phyloP scores from a whole-genome alignment of 2,329 filamentous ascomycete species.

The Leptographium radiaticola region DNA sequence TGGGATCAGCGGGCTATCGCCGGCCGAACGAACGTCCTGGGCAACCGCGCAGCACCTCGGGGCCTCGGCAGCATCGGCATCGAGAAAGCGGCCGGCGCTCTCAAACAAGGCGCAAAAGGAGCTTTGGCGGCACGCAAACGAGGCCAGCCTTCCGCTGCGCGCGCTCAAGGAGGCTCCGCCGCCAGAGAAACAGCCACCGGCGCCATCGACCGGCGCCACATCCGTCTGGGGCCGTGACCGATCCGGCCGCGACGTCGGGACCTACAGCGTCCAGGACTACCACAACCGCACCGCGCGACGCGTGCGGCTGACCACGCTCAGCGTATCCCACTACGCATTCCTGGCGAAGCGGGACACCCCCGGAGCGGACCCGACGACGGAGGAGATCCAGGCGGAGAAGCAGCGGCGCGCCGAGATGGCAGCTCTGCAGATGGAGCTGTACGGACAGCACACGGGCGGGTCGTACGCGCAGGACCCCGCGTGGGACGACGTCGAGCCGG shows the following conservation, averaged over 20 bases:
- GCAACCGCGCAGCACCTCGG: slow-evolving; percentile 32
- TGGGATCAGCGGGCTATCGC: slow-evolving; percentile 30
- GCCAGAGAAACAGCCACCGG: background rate
- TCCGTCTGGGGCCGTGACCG: slow-evolving; percentile 37
- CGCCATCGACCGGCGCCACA: slow-evolving; percentile 8
- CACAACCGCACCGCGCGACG: slow-evolving; percentile 28
- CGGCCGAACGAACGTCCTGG: slow-evolving; percentile 36
- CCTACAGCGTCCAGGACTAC: slow-evolving; percentile 33
- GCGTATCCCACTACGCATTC: slow-evolving; percentile 32
- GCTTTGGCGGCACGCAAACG: slow-evolving; percentile 43
- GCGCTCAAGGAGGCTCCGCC: slow-evolving; percentile 16
- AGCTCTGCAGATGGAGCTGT: slow-evolving; percentile 34
- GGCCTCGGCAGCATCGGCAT: slow-evolving; percentile 25
- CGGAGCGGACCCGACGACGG: slow-evolving; percentile 16
- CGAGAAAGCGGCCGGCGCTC: slow-evolving; percentile 11
- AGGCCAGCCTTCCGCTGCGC: slow-evolving; percentile 36
- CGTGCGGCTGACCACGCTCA: slow-evolving; percentile 28
- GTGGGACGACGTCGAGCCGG: slow-evolving; percentile 76
- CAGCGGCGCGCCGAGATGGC: slow-evolving; percentile 38
- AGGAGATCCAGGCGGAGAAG: slow-evolving; percentile 33
- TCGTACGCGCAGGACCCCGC: slow-evolving; percentile 53
- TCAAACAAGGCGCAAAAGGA: slow-evolving; percentile 39
- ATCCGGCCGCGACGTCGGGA: slow-evolving; percentile 33
- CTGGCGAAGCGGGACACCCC: slow-evolving; percentile 20
- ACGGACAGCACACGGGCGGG: slow-evolving; percentile 33